Base-by-base conservation (phyloP, 768 basidiomycete genomes). In the Leucocoprinus sp. region DNA sequence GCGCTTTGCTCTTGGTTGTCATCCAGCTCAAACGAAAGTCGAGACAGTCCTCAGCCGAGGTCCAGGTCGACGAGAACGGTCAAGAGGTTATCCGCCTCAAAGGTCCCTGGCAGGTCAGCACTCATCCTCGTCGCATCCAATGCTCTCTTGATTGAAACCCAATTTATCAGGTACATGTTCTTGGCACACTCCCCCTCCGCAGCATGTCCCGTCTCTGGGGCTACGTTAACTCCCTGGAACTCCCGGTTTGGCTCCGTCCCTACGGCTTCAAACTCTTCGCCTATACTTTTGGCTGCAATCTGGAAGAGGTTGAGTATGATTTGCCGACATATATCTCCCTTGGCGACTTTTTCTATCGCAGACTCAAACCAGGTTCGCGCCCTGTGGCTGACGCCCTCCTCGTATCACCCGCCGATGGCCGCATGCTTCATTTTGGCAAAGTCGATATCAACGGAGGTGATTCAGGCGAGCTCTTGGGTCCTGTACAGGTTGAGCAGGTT, bases 191-290 rank as follows among this genome's bases (percentile, higher is more conserved):
- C 1, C 96, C 96, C 0, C 75, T 98, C 5, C 81, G 93, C 33
- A 92, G 92, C 50, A 80, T 97, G 59, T 98, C 95, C n/a, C 84
- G 93, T 1, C 64, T 98, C 4, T 98, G 95, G 93, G 96, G 96
- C 5, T 93, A 93, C 63, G 57, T 98, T 50, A 99, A 97, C 68
- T 87, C 86, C 1, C 73, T 93, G 51, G 85, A 92, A 55, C 77
- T 99, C 4, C 96, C 96, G 23, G 72, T 93, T 50, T 99, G 93
- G 93, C 75, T 92, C 64, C 75, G 96, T n/a, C 93, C 93, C 3
- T 78, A 80, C 58, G 89, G 93, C 28, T 80, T 93, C 68, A 77
- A 79, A 48, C 56, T 93, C 38, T 99, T 97, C 59, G 77, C 91
- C 14, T 77, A 68, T 55, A 71, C 80, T n/a, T 99, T 99, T 56